Evolutionary conservation across 2,329 filamentous ascomycete species (phyloP), one percentile per base, ranked within the genome.

Genomic region (Ustulina deusta): DNA sequence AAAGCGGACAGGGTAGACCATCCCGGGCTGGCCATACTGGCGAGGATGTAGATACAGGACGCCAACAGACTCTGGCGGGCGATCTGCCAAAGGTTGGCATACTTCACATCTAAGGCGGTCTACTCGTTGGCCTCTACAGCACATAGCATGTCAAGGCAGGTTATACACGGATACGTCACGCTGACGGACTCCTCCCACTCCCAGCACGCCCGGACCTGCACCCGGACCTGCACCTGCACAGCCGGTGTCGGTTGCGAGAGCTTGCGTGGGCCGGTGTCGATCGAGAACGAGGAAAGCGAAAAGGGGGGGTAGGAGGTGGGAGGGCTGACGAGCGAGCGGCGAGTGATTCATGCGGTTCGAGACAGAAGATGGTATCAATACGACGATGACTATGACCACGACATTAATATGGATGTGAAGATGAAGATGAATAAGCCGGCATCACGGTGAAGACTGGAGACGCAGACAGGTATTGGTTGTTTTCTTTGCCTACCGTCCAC

Each of bases 1-100:
- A 71, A 38, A 34, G 65, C 40, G 62, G 61, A 62, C 32, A 70
- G 54, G 40, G 62, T 44, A 56, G 65, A 60, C 68, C 64, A 69
- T 70, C 42, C 65, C 32, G 65, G 44, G 54, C 62, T 71, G 55
- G 69, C 69, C 69, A 71, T 71, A 27, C 46, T 68, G 69, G 44
- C 32, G 46, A 46, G 51, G 54, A 57, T 59, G 46, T 40, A 44
- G 34, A 58, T 44, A 59, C 49, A 38, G 40, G 25, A 64, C 55
- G 55, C 63, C 67, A 61, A 69, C 27, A 63, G 61, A 65, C 69
- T 67, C 64, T 60, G 61, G 61, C 66, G 49, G 46, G 29, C 25
- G 48, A 46, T 54, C 44, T 34, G 57, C 46, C 54, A 27, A 62
- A 59, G 32, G 44, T 51, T 54, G 56, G 42, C 67, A 67, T 69